These are phyloP conservation scores for Coniochaeta hoffmannii DNA, from an alignment of 2,329 filamentous ascomycete genomes.

Conservation along the genomic window DNA sequence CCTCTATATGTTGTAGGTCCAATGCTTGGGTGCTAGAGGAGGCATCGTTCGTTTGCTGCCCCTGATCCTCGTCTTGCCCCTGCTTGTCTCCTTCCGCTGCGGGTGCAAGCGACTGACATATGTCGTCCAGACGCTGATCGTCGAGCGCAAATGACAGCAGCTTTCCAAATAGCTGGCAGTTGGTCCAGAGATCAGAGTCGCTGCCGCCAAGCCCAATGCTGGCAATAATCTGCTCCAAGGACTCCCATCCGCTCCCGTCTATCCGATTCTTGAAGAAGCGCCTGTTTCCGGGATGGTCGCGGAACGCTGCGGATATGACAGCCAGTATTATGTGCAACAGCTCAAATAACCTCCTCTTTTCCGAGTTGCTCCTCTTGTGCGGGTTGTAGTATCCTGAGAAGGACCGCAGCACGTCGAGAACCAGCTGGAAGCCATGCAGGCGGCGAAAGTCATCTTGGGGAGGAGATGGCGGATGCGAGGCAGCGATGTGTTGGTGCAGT, in stretches of 20 bases:
- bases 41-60: neutral
- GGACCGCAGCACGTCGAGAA: slow-evolving; percentile 62
- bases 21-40: neutral
- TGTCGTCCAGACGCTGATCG: slow-evolving; percentile 63
- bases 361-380: slow-evolving; percentile 49
- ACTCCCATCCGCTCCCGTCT: slow-evolving; percentile 70
- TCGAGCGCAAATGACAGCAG: slow-evolving; percentile 75
- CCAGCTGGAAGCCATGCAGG: slow-evolving; percentile 66
- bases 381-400: slow-evolving; percentile 72
- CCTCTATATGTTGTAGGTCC: slow-evolving; percentile 20
- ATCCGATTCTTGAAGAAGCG: slow-evolving; percentile 77
- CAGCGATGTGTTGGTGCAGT: slow-evolving; percentile 56
- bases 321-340: slow-evolving; percentile 65
- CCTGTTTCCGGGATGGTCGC: slow-evolving; percentile 76
- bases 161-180: slow-evolving; percentile 71
- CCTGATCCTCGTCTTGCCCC: neutral
- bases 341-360: slow-evolving; percentile 59
- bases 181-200: slow-evolving; percentile 61
- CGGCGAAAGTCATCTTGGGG: slow-evolving; percentile 78
- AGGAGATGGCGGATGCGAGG: slow-evolving; percentile 35
- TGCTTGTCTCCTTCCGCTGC: neutral
- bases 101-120: slow-evolving; percentile 50
- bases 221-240: slow-evolving; percentile 64
- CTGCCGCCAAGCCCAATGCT: slow-evolving; percentile 58
- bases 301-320: slow-evolving; percentile 67